These are phyloP conservation scores for Dothideomycetidae sp. DNA, from an alignment of 2,329 filamentous ascomycete genomes.

Conservation along the genomic window DNA sequence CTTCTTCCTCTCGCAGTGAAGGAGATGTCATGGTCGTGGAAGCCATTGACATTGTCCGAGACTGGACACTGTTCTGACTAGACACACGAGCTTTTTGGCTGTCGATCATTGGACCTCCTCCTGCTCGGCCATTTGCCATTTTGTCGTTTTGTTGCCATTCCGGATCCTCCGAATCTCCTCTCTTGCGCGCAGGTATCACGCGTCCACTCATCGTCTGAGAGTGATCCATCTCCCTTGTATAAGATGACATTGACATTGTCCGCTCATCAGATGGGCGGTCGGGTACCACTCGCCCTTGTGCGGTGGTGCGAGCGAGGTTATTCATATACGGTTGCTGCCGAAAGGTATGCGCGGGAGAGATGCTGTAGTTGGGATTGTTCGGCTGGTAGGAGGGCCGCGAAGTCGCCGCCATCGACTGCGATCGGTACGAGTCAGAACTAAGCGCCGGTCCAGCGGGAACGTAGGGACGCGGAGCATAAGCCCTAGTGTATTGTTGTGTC, in stretches of 20 bases:
- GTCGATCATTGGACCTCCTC: conserved; percentile 3
- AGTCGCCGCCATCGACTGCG: conserved; percentile 76
- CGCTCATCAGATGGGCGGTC: conserved; percentile 74
- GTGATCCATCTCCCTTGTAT: conserved; percentile 62
- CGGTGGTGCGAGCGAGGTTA: conserved; percentile 63
- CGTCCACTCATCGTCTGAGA: conserved; percentile 83
- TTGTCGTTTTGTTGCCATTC: conserved; percentile 7
- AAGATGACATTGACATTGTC: conserved; percentile 89
- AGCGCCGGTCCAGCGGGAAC: conserved; percentile 38
- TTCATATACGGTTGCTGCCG: conserved; percentile 62
- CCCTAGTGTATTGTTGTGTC: conserved; percentile 32
- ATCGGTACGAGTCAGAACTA: conserved; percentile 75
- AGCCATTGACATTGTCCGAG: conserved; percentile 82
- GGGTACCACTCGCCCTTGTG: conserved; percentile 80
- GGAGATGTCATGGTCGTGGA: conserved; percentile 56
- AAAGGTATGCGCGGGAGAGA: conserved; percentile 57
- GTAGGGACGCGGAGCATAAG: conserved; percentile 21
- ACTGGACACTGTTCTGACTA: conserved; percentile 29
- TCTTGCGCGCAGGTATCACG: conserved; percentile 65
- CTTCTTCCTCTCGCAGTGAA: conserved; percentile 13
- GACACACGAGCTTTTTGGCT: conserved; percentile 10
- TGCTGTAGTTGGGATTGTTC: conserved; percentile 43
- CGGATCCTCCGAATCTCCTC: conserved; percentile 34
- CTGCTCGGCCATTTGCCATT: conserved; percentile 8
- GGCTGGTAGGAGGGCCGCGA: conserved; percentile 60